phyloP scores from a whole-genome alignment of 2,329 filamentous ascomycete species.

The Pestalotiopsis sp. region DNA sequence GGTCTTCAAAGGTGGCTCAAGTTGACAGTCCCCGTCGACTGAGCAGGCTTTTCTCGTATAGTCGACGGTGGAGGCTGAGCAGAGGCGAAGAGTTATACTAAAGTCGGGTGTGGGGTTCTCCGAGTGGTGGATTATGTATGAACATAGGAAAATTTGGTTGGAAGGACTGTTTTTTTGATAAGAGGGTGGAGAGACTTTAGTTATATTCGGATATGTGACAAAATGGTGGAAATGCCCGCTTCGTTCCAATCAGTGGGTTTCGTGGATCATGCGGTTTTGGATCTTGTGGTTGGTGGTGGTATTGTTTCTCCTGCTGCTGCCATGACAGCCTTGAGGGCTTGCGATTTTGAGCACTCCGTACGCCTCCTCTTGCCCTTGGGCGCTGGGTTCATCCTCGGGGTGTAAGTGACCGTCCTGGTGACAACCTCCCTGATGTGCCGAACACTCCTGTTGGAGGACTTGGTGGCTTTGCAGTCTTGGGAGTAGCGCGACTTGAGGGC shows the following conservation, averaged over 20 bases:
- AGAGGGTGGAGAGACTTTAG: slow-evolving; percentile 24
- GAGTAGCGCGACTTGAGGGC: slow-evolving; percentile 69
- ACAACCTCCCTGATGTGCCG: slow-evolving; percentile 85
- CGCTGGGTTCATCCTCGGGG: slow-evolving; percentile 81
- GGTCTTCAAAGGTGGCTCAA: slow-evolving; percentile 8
- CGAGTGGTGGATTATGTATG: slow-evolving; percentile 6
- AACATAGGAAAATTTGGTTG: slow-evolving; percentile 20
- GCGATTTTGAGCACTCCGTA: slow-evolving; percentile 34
- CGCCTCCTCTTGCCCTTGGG: slow-evolving; percentile 91
- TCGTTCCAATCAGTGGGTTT: not conserved
- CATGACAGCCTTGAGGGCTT: slow-evolving; percentile 8
- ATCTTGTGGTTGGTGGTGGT: slow-evolving; percentile 19
- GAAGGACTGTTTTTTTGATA: slow-evolving; percentile 11
- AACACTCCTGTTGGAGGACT: slow-evolving; percentile 61
- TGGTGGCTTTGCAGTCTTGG: slow-evolving; percentile 57
- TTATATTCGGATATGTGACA: slow-evolving; percentile 20
- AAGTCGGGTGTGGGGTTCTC: not conserved
- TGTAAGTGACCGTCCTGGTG: slow-evolving; percentile 93
- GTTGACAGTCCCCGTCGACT: not conserved
- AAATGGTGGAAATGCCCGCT: slow-evolving; percentile 13
- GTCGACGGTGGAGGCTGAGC: slow-evolving; percentile 3
- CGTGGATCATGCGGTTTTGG: slow-evolving; percentile 26
- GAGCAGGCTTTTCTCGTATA: slow-evolving; percentile 9
- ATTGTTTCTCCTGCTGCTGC: slow-evolving; percentile 12
- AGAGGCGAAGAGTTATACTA: not conserved